Evolutionary conservation across 108 stramenopile genomes (phyloP).

Genomic region (Cyclotella atomus): DNA sequence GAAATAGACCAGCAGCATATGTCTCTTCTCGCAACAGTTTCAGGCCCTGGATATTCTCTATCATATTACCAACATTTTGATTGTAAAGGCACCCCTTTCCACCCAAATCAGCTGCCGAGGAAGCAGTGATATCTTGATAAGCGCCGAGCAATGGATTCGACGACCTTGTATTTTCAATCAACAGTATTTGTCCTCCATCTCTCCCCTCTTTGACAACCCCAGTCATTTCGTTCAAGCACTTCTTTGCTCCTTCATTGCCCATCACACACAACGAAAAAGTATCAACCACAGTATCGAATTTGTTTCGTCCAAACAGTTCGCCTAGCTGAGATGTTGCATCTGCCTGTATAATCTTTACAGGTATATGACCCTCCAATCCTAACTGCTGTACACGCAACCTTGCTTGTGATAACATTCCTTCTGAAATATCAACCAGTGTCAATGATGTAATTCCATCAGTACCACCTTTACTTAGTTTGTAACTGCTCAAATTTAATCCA

Average conservation of each 20-base stretch:
- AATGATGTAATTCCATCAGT: conserved; percentile 53
- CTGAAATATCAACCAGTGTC: conserved; percentile 78
- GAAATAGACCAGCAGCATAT: conserved; percentile 80
- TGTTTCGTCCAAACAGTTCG: conserved; percentile 53
- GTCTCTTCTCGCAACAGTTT: conserved; percentile 49
- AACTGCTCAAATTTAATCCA: conserved; percentile 76
- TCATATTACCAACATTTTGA: conserved; percentile 78
- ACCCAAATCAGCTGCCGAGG: conserved; percentile 69
- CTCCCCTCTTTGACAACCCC: conserved; percentile 58
- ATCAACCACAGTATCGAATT: conserved; percentile 88
- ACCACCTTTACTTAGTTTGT: conserved; percentile 46
- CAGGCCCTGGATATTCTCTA: conserved; percentile 50
- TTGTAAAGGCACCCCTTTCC: conserved; percentile 91
- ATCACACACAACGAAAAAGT: conserved; percentile 86
- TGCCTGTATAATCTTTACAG: conserved; percentile 64
- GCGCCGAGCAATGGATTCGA: conserved; percentile 68
- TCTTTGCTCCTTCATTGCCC: conserved; percentile 70
- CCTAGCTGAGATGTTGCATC: conserved; percentile 81
- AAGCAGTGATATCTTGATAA: conserved; percentile 85
- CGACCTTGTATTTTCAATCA: conserved; percentile 85
- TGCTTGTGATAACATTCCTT: conserved; percentile 79
- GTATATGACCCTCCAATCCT: conserved; percentile 14
- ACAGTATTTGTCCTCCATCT: conserved; percentile 59
- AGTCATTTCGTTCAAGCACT: conserved; percentile 67
- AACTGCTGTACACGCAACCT: conserved; percentile 19